Evolutionary conservation across 179 eudicot species (phyloP).

Genomic region (Vitellaria paradoxa): DNA sequence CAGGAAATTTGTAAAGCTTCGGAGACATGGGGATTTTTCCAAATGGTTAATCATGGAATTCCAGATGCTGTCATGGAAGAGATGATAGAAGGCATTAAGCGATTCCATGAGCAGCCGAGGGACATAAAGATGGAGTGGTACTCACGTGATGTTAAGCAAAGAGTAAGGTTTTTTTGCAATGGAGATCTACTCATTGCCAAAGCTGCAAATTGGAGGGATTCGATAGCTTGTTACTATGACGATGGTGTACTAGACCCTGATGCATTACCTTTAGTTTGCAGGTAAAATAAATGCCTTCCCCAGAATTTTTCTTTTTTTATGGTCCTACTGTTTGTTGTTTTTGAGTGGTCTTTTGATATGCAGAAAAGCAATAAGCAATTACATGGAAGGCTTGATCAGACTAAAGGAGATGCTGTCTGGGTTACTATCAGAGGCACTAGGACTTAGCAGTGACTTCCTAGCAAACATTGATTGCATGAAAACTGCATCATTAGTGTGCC

Average conservation of each 20-base stretch:
- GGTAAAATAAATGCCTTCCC: slow-evolving; percentile 8
- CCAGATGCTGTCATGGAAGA: slow-evolving; percentile 21
- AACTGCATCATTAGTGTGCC: slow-evolving; percentile 37
- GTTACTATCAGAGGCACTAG: slow-evolving; percentile 50
- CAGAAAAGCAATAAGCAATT: slow-evolving; percentile 38
- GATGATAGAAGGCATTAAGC: slow-evolving; percentile 29
- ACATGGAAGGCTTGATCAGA: slow-evolving; percentile 27
- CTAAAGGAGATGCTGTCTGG: slow-evolving; percentile 26
- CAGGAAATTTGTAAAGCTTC: slow-evolving; percentile 33
- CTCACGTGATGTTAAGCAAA: slow-evolving; percentile 19
- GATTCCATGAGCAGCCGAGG: slow-evolving; percentile 29
- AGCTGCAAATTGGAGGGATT: slow-evolving; percentile 58
- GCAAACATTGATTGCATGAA: slow-evolving; percentile 35
- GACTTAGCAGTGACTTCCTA: slow-evolving; percentile 26
- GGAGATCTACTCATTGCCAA: slow-evolving; percentile 25
- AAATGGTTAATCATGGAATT: slow-evolving; percentile 53
- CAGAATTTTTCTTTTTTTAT: neutral
- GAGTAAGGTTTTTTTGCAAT: slow-evolving; percentile 42
- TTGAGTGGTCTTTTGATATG: neutral
- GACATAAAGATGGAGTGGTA: slow-evolving; percentile 29
- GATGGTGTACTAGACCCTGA: neutral
- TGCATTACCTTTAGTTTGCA: neutral
- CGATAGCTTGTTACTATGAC: neutral
- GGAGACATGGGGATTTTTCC: slow-evolving; percentile 51
- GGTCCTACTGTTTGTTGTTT: neutral